Evolutionary conservation across 1,284 basidiomycete genomes (phyloP), one percentile per base, ranked within the genome.

Genomic region (Pyrrhoderma lamaoense): DNA sequence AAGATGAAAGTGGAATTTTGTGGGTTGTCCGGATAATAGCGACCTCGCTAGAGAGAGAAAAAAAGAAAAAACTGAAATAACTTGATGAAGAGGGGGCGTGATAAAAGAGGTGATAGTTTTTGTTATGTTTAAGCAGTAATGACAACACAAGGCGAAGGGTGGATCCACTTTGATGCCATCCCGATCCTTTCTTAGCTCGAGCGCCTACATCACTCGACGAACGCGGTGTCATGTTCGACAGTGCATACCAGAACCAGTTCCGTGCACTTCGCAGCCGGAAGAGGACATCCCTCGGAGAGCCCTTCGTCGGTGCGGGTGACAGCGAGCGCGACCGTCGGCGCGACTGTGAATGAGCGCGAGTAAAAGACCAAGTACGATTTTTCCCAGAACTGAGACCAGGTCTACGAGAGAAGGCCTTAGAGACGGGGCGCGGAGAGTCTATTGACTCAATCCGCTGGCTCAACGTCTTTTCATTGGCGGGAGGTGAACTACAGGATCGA

Each of bases 161-260:
- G 8, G 21, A 18, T 27, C 47, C 52, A 53, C 43, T 49, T 47
- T 35, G 52, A 18, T 3, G 18, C 27, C 5, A 18, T 16, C 11
- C 36, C 44, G 11, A 18, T n/a, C 36, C 38, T 27, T 49, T 49
- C n/a, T 42, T 45, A 18, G 43, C 36, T 18, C 44, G 36, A n/a
- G 45, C 25, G 16, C 23, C 38, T n/a, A 23, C 40, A n/a, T 42
- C 49, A 16, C 49, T 51, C 25, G 53, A 37, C 14, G 45, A 42
- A 18, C 40, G 45, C 21, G 49, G 47, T n/a, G 49, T 51, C 53
- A 55, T 44, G 23, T 49, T 49, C 38, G 53, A 55, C 22, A 55
- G 45, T 23, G 53, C 53, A 18, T 51, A 55, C 53, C 53, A 55
- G 40, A 55, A 55, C 53, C 53, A 55, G 49, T 55, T 55, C 19